A percentile compares a stretch with the other conserved stretches of the same genome.
Conservation (phyloP, 2,329 filamentous ascomycete species). For the Xylariaceae sp. region DNA sequence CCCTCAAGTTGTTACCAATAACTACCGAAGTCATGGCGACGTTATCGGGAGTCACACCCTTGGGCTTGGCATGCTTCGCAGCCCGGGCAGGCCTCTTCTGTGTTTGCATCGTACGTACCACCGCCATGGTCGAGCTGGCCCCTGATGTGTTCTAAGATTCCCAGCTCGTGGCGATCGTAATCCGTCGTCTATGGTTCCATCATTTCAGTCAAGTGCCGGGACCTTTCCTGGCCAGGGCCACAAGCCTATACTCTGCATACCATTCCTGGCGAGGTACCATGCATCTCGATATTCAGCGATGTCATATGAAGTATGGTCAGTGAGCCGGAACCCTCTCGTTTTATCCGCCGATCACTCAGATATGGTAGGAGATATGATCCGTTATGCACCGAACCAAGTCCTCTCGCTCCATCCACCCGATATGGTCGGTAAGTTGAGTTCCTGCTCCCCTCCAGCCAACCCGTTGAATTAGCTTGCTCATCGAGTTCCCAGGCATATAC, state of each 20-base stretch:
- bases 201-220: neutral
- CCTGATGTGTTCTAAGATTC: too few relatives aligned
- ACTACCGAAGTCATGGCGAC: too few relatives aligned
- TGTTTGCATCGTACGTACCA: too few relatives aligned
- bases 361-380: neutral
- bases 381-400: neutral
- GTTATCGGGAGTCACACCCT: too few relatives aligned
- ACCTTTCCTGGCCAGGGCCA: neutral
- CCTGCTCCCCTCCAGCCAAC: neutral
- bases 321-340: too few relatives aligned
- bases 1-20: too few relatives aligned
- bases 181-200: neutral
- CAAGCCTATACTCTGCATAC: neutral
- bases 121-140: too few relatives aligned
- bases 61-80: too few relatives aligned
- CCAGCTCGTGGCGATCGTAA: too few relatives aligned
- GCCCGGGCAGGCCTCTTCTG: too few relatives aligned
- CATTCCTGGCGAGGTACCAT: neutral
- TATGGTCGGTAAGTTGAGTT: neutral
- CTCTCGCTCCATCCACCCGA: neutral
- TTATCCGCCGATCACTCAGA: neutral
- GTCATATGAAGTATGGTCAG: neutral
- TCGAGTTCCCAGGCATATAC: neutral
- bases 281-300: neutral
- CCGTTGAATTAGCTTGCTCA: neutral